These are phyloP conservation scores for Pyronema omphalodes DNA, from an alignment of 495 filamentous ascomycete species.

Conservation along the genomic window DNA sequence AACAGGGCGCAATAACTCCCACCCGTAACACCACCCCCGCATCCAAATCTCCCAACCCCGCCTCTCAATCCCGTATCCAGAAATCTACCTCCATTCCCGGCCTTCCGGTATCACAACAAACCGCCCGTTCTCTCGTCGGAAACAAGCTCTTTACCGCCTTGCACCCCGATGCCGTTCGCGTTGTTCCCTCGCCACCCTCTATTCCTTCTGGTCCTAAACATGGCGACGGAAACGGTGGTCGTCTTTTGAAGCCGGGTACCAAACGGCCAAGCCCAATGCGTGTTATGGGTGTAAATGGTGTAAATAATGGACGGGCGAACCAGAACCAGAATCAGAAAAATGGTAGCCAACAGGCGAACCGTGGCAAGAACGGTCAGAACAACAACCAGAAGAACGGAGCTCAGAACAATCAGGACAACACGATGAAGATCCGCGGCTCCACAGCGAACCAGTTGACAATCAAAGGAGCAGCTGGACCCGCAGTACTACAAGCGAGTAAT, in stretches of 20 bases:
- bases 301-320: neutral
- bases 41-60: slow-evolving; percentile 18
- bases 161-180: slow-evolving; percentile 10
- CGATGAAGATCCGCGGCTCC: slow-evolving; percentile 21
- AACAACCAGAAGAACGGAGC: neutral
- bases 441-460: slow-evolving; percentile 47
- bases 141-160: slow-evolving; percentile 26
- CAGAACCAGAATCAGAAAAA: neutral
- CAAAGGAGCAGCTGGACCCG: slow-evolving; percentile 61
- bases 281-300: neutral
- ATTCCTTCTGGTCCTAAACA: neutral
- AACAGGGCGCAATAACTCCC: slow-evolving; percentile 8
- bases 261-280: neutral
- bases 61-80: neutral
- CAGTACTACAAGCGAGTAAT: slow-evolving; percentile 69
- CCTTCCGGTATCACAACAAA: slow-evolving; percentile 20
- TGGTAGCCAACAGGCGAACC: neutral
- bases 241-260: slow-evolving; percentile 1
- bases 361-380: neutral
- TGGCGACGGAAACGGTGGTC: neutral
- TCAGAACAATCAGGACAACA: neutral
- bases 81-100: neutral
- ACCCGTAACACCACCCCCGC: slow-evolving; percentile 17
- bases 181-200: neutral
- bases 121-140: slow-evolving; percentile 20